Conservation (phyloP, 257 asterid genomes). For the Solanum megistacrolobum region DNA sequence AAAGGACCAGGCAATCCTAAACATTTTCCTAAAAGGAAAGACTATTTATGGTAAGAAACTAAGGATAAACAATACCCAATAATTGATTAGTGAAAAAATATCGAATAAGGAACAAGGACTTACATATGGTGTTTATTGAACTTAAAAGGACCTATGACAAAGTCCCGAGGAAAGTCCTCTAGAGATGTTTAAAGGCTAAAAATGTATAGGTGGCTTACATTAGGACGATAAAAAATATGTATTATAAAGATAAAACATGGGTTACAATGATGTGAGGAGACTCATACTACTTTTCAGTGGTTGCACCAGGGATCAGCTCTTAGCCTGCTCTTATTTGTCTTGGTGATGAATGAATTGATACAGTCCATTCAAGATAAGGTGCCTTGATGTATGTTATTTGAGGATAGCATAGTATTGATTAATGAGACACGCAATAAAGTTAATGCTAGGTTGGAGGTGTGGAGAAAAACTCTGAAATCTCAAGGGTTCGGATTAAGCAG, state of each 20-base stretch:
- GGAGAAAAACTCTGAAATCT: background rate
- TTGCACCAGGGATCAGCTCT: background rate
- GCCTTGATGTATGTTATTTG: background rate
- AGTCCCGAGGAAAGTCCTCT: background rate
- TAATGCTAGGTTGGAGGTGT: background rate
- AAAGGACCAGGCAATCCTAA: too few species aligned
- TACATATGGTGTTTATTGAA: background rate
- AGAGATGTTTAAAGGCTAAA: background rate
- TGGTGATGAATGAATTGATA: too few species aligned
- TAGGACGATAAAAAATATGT: background rate
- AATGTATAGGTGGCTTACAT: background rate
- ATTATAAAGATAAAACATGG: background rate
- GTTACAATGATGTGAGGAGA: background rate
- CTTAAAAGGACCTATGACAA: too few species aligned
- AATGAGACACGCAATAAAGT: background rate
- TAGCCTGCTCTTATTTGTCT: background rate
- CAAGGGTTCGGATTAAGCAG: background rate
- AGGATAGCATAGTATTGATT: too few species aligned
- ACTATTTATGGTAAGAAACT: too few species aligned
- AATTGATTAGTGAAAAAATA: background rate
- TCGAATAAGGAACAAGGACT: background rate
- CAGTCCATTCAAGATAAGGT: background rate
- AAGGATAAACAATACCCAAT: too few species aligned
- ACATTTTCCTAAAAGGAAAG: too few species aligned
- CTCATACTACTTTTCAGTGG: background rate